phyloP scores from a whole-genome alignment of 2,329 filamentous ascomycete genomes.

The Cladosporium austrohemisphaericum region DNA sequence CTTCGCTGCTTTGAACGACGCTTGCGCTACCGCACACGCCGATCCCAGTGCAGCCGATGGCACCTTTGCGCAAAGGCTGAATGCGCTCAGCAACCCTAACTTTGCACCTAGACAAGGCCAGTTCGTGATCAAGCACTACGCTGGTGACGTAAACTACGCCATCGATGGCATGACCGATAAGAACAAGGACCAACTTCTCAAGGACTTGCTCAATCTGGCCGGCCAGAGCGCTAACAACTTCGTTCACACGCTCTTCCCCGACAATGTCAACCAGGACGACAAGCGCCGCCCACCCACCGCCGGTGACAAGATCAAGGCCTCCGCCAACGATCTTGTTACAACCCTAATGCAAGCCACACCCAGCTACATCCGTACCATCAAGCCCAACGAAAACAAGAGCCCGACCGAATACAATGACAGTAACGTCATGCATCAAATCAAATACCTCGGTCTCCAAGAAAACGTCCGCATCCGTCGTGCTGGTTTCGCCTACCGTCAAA shows the following conservation, averaged over 20 bases:
- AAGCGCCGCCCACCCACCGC: constrained; percentile 89
- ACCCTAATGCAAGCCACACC: constrained; percentile 97
- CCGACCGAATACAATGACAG: constrained; percentile 84
- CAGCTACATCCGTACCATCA: constrained; percentile 98
- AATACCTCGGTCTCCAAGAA: constrained; percentile 97
- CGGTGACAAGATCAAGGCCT: constrained; percentile 91
- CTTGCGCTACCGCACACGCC: constrained; percentile 95
- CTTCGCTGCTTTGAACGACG: constrained; percentile 94
- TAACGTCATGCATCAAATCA: constrained; percentile 97
- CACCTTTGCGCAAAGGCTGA: constrained; percentile 91
- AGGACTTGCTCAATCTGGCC: constrained; percentile 86
- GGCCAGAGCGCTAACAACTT: constrained; percentile 80
- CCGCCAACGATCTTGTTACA: constrained; percentile 89
- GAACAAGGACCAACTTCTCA: constrained; percentile 96
- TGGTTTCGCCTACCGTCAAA: constrained; percentile 94
- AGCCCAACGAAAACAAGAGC: constrained; percentile 98
- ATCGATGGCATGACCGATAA: constrained; percentile 98
- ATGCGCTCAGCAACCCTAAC: constrained; percentile 86
- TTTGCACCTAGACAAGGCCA: constrained; percentile 88
- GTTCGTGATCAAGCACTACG: constrained; percentile 99
- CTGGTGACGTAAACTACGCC: constrained; percentile 90
- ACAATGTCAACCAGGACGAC: constrained; percentile 94
- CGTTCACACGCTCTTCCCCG: constrained; percentile 81
- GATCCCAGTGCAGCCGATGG: constrained; percentile 91
- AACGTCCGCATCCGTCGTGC: constrained; percentile 96